Base-by-base conservation (phyloP, 2,329 filamentous ascomycete genomes). In the Lachnellula occidentalis region DNA sequence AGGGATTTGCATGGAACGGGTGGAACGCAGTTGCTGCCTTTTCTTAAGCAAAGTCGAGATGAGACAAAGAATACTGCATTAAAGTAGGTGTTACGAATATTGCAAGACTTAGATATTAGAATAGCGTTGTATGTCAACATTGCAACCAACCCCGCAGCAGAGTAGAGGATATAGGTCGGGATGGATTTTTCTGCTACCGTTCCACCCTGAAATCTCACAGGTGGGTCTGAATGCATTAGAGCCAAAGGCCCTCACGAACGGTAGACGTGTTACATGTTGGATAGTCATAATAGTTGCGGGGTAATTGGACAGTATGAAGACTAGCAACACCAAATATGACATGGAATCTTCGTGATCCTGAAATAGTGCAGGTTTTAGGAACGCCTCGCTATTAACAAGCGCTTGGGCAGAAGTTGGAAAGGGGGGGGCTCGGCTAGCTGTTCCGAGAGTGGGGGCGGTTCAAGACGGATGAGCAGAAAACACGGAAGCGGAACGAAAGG, bases 1-100 rank as follows among this genome's bases (percentile, higher is more conserved):
- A 68, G 67, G 17, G 52, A 64, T 48, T 74, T 95, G 42, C 86
- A 86, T 1, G 92, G 92, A 0, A 96, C 92, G 0, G 92, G 92
- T 2, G 92, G 92, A 0, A 96, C 92, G 0, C 83, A 86, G 0
- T 71, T 97, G 50, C 87, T 96, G 54, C 90, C 92, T 0, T 97
- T 97, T 70, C 71, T 97, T 59, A 95, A 90, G 71, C 89, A 95
- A 71, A 86, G 89, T 3, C 78, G 92, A 17, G 90, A 96, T 67
- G 92, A 96, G 75, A 96, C 92, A 0, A 82, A 81, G 36, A 55
- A 58, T 2, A 60, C 61, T n/a, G 56, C 39, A 11, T 45, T 62
- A 34, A 51, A 49, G 3, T 55, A 50, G 45, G 22, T 14, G 15
- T 24, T 4, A 12, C 17, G 24, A 24, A 24, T 24, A 27, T 14